These are phyloP conservation scores for Fusarium tjaetaba DNA, from an alignment of 2,329 filamentous ascomycete genomes.

Conservation along the genomic window DNA sequence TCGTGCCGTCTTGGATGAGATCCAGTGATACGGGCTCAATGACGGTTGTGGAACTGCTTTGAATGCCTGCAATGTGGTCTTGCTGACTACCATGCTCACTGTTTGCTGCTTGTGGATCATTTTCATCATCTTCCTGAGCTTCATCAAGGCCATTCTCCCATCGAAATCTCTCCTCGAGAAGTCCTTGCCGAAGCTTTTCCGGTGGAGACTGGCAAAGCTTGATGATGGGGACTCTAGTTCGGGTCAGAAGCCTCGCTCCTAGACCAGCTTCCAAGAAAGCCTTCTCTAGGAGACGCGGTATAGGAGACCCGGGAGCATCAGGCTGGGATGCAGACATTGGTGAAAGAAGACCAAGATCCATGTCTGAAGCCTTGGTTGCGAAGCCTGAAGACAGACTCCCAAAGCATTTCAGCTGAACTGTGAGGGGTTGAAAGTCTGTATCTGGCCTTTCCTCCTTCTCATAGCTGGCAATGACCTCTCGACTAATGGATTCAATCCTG, in stretches of 20 bases:
- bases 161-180: constrained; percentile 72
- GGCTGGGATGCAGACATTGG: constrained; percentile 65
- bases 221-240: constrained; percentile 86
- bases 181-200: constrained; percentile 65
- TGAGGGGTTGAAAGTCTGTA: constrained; percentile 60
- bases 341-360: constrained; percentile 85
- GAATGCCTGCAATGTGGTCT: not conserved
- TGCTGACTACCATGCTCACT: constrained; percentile 42
- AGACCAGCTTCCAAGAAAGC: constrained; percentile 76
- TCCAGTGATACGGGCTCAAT: constrained; percentile 38
- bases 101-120: constrained; percentile 40
- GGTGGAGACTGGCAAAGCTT: constrained; percentile 82
- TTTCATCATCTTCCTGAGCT: constrained; percentile 50
- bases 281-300: constrained; percentile 81
- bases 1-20: constrained; percentile 20
- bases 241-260: constrained; percentile 79
- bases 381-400: constrained; percentile 87
- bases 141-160: constrained; percentile 72
- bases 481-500: constrained; percentile 72
- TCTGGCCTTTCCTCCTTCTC: constrained; percentile 56
- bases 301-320: constrained; percentile 65
- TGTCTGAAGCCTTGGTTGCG: constrained; percentile 86
- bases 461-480: constrained; percentile 63
- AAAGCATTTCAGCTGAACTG: constrained; percentile 79
- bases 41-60: constrained; percentile 6